Evolutionary conservation across 176 grass and related monocot species (phyloP), one percentile per base, ranked within the genome.

Genomic region (Stipa capillata): DNA sequence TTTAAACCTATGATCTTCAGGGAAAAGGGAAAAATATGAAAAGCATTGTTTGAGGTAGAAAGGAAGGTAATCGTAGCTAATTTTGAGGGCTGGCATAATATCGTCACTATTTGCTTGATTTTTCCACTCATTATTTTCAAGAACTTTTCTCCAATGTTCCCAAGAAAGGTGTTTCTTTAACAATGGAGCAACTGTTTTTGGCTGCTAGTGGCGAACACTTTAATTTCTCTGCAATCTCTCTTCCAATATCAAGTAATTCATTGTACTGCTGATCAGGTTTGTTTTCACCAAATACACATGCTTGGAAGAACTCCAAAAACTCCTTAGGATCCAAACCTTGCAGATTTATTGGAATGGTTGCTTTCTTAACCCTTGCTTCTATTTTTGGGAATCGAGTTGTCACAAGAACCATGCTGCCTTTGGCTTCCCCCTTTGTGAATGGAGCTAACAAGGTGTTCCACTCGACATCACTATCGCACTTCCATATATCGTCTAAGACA

Each of bases 31-130:
- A 67, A 67, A 67, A 67, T 67, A 67, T 42, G 64, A 27, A 67
- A 67, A 67, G 16, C 64, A 67, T 67, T 67, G 21, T 67, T 67
- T 67, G 11, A 67, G 64, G 64, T 67, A 21, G 64, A 67, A 67
- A 42, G 64, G 37, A 43, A 67, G 64, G 64, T 16, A 67, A 67
- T 67, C 64, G 7, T 67, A 67, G 23, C 64, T 67, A 67, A 67
- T 67, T 67, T 67, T 67, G 1, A 67, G 64, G 64, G 64, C 37
- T 67, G 64, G 37, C 37, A 67, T 67, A 42, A 67, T 67, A 6
- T 43, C 37, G 4, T 67, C 36, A 4, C 5, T 42, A 24, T 27
- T 42, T 67, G n/a, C 42, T 12, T 67, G 5, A 43, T 67, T 67
- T 42, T 27, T 3, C 64, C 64, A 67, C 64, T 67, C 64, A 43